phyloP scores from a whole-genome alignment of 441 rosid genomes.

The Mallotus japonicus region DNA sequence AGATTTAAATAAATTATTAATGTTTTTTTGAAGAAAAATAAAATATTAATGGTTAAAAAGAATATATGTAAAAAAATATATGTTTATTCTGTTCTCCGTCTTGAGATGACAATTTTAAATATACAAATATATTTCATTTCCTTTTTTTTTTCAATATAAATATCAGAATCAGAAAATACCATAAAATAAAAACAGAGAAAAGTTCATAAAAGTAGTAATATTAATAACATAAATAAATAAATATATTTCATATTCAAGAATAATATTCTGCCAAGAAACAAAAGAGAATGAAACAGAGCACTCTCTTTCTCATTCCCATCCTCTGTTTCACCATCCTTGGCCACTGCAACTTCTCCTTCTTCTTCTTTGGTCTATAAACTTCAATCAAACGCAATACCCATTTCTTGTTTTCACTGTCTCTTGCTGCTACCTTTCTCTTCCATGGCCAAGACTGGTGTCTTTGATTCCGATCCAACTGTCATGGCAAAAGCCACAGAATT shows the following conservation, averaged over 20 bases:
- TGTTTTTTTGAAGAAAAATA: no score
- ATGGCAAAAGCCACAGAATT: slow-evolving; percentile 54
- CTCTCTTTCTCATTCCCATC: slow-evolving; percentile 18
- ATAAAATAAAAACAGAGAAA: no score
- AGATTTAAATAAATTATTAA: no score
- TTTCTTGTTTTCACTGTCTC: not conserved
- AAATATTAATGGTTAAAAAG: no score
- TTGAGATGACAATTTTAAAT: no score
- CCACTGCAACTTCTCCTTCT: not conserved
- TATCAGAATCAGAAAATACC: no score
- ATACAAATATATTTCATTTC: no score
- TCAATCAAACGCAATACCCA: not conserved
- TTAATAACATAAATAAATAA: not conserved
- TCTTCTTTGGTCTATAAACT: no score
- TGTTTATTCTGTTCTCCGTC: no score
- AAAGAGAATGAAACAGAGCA: slow-evolving; percentile 32
- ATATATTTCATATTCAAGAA: not conserved
- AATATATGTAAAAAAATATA: no score
- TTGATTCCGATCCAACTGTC: slow-evolving; percentile 62
- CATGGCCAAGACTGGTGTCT: slow-evolving; percentile 74
- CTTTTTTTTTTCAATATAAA: no score
- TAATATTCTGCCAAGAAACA: not conserved
- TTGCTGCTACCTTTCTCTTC: not conserved
- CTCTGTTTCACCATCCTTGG: slow-evolving; percentile 15
- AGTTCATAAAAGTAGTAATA: not conserved